Base-by-base conservation (phyloP, 768 basidiomycete genomes). In the Lactarius hengduanensis region DNA sequence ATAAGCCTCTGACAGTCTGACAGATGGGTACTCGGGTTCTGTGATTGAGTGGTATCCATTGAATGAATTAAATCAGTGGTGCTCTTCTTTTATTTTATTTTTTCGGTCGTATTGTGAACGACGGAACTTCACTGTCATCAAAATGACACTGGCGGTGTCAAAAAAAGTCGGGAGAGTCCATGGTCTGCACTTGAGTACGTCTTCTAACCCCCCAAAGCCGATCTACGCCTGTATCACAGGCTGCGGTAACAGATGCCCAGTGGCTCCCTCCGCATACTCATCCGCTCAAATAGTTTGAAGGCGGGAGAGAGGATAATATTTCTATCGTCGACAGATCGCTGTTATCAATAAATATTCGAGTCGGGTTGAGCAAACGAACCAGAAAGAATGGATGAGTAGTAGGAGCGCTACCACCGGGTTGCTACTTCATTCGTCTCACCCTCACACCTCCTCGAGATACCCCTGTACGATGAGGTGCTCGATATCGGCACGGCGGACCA, bases 401-500 rank as follows among this genome's bases (percentile, higher is more conserved):
- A 26, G 28, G 34, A 30, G 26, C 5, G 34, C 20, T 6, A 15
- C 36, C 4, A 30, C 16, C 9, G 13, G 43, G 18, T 20, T 5
- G 22, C 20, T 34, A 26, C 9, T 20, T 6, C 1, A 18, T 16
- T 32, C 11, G n/a, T 34, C 50, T 15, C 11, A 3, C 22, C 26
- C 43, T 73, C 73, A 88, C 67, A 96, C 88, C 72, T 96, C 87
- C 79, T 98, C 92, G 70, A 99, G 79, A 76, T 90, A 96, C 4
- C 96, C 96, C 73, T 95, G 92, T 1, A 96, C 88, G 71, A 98
- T 93, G 71, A 98, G 82, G 75, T 96, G 90, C 75, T 99, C 97
- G 68, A 99, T 89, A 74, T 96, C 94, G 8, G 91, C 85, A 70
- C 93, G 80, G 43, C 92, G 81, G 60, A 98, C 89, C 82, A 95